Conservation (phyloP, 805 yeast genomes). For the Saccharomycopsis sp. region DNA sequence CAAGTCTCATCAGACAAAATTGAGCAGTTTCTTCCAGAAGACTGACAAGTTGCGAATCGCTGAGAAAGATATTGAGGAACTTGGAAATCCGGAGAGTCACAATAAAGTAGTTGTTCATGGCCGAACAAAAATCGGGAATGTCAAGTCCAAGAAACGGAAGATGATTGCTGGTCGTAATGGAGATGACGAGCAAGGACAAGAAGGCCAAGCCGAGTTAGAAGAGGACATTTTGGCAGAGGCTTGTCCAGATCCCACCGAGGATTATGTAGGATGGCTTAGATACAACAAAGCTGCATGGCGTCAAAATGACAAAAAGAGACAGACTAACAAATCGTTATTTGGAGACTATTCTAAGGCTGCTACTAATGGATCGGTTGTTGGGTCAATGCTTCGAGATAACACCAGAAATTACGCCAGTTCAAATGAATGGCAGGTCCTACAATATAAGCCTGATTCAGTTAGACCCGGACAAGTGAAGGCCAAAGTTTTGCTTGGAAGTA, state of each 20-base stretch:
- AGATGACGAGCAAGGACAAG: constrained; percentile 33
- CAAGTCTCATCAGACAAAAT: constrained; percentile 64
- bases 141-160: constrained; percentile 30
- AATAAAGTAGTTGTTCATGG: constrained; percentile 26
- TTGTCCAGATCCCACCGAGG: constrained; percentile 62
- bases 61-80: constrained; percentile 68
- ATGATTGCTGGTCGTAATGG: constrained; percentile 34
- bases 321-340: constrained; percentile 68
- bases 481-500: constrained; percentile 58
- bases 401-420: constrained; percentile 74
- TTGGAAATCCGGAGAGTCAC: constrained; percentile 36
- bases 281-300: constrained; percentile 89
- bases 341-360: constrained; percentile 54
- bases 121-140: constrained; percentile 32
- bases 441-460: constrained; percentile 48
- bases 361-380: constrained; percentile 38
- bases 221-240: constrained; percentile 41
- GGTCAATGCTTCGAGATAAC: constrained; percentile 64
- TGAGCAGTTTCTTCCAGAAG: constrained; percentile 50
- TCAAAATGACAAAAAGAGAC: constrained; percentile 62
- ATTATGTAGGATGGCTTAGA: constrained; percentile 59
- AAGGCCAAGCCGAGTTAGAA: constrained; percentile 29
- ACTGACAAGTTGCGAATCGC: constrained; percentile 34
- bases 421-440: constrained; percentile 74
- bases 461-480: constrained; percentile 75